Conservation (phyloP, 768 basidiomycete species). For the Leccinum boreale region DNA sequence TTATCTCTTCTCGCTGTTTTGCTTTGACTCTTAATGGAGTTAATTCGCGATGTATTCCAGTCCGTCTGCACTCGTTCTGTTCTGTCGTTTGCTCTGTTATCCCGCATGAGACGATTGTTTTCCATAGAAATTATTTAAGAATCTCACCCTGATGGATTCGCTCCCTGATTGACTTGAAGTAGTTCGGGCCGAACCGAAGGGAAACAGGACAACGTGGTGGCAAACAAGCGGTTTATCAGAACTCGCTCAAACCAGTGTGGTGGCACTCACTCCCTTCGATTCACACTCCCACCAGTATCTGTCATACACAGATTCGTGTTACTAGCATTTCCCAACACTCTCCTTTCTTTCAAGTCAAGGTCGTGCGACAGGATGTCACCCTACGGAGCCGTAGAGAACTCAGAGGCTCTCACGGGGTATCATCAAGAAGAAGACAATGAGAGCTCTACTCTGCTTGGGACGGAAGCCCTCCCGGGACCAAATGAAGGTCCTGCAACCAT, state of each 20-base stretch:
- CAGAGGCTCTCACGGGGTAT: constrained; percentile 12
- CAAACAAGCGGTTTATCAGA: neutral
- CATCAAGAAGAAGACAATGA: constrained; percentile 39
- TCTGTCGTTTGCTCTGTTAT: constrained; percentile 5
- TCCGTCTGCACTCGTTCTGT: constrained; percentile 9
- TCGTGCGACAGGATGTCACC: constrained; percentile 64
- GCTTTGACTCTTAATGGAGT: constrained; percentile 16
- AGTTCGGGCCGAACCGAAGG: neutral
- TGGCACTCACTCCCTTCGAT: neutral
- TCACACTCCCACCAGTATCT: neutral
- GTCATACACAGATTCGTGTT: neutral
- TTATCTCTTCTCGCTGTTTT: neutral
- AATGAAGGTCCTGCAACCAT: constrained; percentile 69
- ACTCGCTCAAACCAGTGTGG: neutral
- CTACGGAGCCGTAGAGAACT: constrained; percentile 55
- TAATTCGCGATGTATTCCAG: constrained; percentile 15
- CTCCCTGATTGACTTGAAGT: neutral
- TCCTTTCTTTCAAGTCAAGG: constrained; percentile 8
- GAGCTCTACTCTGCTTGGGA: constrained; percentile 57
- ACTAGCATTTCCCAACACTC: neutral
- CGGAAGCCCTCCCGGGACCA: constrained; percentile 25
- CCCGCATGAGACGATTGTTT: neutral
- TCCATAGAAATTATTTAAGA: neutral
- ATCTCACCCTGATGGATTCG: neutral
- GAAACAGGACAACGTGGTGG: neutral